These are phyloP conservation scores for Starmerella davenportii DNA, from an alignment of 805 yeast genomes.

Conservation along the genomic window DNA sequence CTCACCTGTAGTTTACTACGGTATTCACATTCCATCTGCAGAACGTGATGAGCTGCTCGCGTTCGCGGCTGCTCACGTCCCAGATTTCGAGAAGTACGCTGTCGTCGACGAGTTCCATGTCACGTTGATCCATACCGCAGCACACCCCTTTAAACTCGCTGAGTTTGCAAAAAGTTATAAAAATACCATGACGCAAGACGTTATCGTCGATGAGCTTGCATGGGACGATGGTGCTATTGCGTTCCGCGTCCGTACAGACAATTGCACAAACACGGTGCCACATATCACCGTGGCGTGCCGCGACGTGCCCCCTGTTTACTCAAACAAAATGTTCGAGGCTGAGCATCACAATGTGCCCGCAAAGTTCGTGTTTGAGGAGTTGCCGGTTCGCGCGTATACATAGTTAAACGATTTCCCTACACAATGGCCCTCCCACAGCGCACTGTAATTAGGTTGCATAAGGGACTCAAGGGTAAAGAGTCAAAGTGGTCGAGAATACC, in stretches of 20 bases:
- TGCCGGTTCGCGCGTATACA: too few relatives aligned
- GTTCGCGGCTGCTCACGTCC: conserved; percentile 5
- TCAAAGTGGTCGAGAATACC: too few relatives aligned
- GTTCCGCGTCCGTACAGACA: conserved; percentile 29
- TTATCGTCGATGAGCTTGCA: conserved; percentile 26
- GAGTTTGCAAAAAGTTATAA: conserved; percentile 2
- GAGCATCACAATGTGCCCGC: not conserved
- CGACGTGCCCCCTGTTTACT: not conserved
- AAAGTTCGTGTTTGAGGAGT: not conserved
- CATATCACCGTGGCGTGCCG: conserved; percentile 65
- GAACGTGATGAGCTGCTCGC: conserved; percentile 13
- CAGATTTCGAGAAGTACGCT: conserved; percentile 2
- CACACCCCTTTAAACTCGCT: conserved; percentile 3
- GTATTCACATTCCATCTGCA: conserved; percentile 23
- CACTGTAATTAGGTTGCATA: too few relatives aligned
- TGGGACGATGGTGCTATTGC: conserved; percentile 40
- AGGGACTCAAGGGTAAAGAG: too few relatives aligned
- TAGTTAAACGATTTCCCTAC: too few relatives aligned
- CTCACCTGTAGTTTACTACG: conserved; percentile 25
- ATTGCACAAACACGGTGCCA: conserved; percentile 30
- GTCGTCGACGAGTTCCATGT: conserved; percentile 20
- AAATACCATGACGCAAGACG: not conserved
- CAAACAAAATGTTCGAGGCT: not conserved
- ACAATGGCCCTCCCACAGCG: too few relatives aligned
- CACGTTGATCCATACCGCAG: conserved; percentile 19